Evolutionary conservation across 2,329 filamentous ascomycete species (phyloP), one percentile per base, ranked within the genome.

Genomic region (Gremmenia infestans): DNA sequence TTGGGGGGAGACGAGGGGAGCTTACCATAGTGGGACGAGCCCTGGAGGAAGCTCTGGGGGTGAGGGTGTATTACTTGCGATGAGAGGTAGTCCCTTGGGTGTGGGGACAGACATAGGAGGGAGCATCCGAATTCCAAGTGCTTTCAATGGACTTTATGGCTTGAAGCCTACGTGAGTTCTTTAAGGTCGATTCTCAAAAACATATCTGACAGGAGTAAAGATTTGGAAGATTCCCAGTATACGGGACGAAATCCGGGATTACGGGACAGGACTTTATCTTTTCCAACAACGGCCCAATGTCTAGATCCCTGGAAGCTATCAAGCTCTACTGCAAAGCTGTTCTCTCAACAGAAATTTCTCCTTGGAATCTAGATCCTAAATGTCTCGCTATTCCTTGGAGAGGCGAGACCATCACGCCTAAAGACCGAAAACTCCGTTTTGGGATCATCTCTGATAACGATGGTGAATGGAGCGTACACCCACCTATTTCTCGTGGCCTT

Each of bases 311-410:
- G 12, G 62, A 67, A 8, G 57, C 63, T 6, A 50, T 73, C 17
- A 67, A 72, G 50, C 50, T 72, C 17, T 73, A 72, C 59, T 72
- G 69, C 50, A 63, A 65, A 58, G 65, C 71, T 0, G 63, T 74
- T 14, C 63, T 73, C 23, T 71, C 69, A 23, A 55, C 64, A 2
- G 54, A 67, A 39, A 58, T 63, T 9, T 63, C 65, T 3, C 72
- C 71, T 1, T 74, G 72, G 72, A 67, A 54, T n/a, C 59, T 67
- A 32, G 72, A 74, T 56, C 71, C 72, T 23, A 73, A 74, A 59
- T 67, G 68, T 48, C 40, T 72, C 17, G 67, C 71, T 3, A 66
- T 73, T n/a, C 72, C 72, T 2, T 74, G 72, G 72, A 67, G 67
- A 55, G 66, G 64, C 49, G 54, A 66, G 43, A 54, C 56, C n/a